Base-by-base conservation (phyloP, 176 grass and related monocot species). In the Aegilops bicornis region DNA sequence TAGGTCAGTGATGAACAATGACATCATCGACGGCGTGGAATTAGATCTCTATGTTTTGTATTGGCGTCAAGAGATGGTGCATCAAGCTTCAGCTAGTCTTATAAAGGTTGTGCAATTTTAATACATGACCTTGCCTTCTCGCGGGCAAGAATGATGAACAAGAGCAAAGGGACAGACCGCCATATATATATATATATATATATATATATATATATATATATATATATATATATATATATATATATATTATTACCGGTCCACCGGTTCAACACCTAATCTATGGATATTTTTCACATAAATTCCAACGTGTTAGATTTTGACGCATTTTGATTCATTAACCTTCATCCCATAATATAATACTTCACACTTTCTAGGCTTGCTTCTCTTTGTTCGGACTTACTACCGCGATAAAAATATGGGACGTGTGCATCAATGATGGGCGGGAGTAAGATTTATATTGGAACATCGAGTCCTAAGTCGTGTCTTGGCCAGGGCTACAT, bases 141-240 rank as follows among this genome's bases (percentile, higher is more conserved):
- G 14, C 14, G 47, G 13, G 47, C 88, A 89, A 62, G 52, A 32
- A 31, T 67, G 64, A 90, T 7, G 74, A 78, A 35, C 43, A 52
- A 7, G 15, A 7, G 56, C 75, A 75, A 90, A 29, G 43, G 1
- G 66, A 87, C 67, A 60, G 32, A 83, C 33, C 40, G 7, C 20
- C 65, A 35, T 27, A 1, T 1, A 27, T 27, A 27, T 27, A 27
- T 27, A 27, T 27, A 27, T 27, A 27, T 27, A 27, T 27, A 27
- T 27, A 27, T 27, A 1, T 1, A 27, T 27, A 27, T 27, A 27
- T 27, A 27, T 27, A 27, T 27, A 27, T 27, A 27, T 27, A 27
- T 27, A 27, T 27, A 27, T 27, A 27, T 27, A 27, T 27, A 27
- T 27, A 27, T 27, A 27, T 27, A 27, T 27, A 27, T 27, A 27